Evolutionary conservation across 192 early-diverging fungal genomes (phyloP).

Genomic region (Coemansia sp.): DNA sequence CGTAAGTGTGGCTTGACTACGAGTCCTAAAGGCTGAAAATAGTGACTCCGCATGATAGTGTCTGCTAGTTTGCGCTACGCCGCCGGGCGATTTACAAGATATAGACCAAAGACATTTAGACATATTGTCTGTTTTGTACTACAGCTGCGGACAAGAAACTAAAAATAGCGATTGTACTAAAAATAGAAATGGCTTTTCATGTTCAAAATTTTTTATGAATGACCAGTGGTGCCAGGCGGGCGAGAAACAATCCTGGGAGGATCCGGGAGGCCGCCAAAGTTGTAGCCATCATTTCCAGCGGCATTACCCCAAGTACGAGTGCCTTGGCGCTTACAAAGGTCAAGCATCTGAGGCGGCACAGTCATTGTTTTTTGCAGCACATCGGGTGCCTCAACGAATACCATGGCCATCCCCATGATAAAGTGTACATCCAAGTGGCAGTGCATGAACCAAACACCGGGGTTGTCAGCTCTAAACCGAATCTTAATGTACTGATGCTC

Average conservation of each 20-base stretch:
- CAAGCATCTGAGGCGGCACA: constrained; percentile 58
- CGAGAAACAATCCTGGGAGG: constrained; percentile 31
- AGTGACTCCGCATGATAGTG: background rate
- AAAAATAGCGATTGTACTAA: background rate
- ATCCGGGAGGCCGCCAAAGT: constrained; percentile 62
- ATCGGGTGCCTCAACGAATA: constrained; percentile 73
- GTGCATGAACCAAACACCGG: constrained; percentile 85
- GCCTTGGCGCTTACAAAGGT: constrained; percentile 65
- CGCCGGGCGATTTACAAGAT: background rate
- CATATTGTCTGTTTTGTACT: background rate
- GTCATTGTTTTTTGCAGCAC: constrained; percentile 55
- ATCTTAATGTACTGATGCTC: constrained; percentile 63
- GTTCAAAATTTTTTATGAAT: background rate
- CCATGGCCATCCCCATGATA: constrained; percentile 69
- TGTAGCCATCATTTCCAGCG: constrained; percentile 69
- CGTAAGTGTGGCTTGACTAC: background rate
- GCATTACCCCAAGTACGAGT: constrained; percentile 70
- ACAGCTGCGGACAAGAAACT: background rate
- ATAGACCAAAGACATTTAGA: background rate
- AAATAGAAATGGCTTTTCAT: background rate
- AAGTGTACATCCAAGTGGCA: constrained; percentile 69
- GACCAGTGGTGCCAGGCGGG: background rate
- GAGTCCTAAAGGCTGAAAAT: background rate
- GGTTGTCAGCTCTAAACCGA: constrained; percentile 78
- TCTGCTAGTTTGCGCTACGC: background rate